phyloP scores from a whole-genome alignment of 495 filamentous ascomycete genomes.

The Paragyromitra xinjiangensis region DNA sequence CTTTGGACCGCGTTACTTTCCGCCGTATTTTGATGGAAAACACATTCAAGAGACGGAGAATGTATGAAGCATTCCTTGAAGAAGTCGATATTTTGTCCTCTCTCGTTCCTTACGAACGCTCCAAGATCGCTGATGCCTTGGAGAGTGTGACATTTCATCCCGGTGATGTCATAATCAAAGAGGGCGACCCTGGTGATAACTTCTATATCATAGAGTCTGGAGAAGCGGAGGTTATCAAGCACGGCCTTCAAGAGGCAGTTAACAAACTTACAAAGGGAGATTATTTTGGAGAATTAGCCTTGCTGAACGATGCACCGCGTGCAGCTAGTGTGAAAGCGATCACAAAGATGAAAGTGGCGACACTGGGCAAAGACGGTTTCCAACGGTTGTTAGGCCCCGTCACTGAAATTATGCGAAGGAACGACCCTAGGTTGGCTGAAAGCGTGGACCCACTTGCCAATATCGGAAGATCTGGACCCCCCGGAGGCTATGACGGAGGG shows the following conservation, averaged over 20 bases:
- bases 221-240: constrained; percentile 85
- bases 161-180: constrained; percentile 83
- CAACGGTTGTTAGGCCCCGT: constrained; percentile 92
- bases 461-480: constrained; percentile 22
- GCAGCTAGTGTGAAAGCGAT: constrained; percentile 86
- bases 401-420: constrained; percentile 91
- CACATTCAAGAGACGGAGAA: constrained; percentile 90
- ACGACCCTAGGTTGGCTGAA: constrained; percentile 62
- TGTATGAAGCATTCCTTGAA: constrained; percentile 98
- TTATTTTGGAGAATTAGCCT: constrained; percentile 94
- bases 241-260: constrained; percentile 69
- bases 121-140: constrained; percentile 95
- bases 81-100: constrained; percentile 88
- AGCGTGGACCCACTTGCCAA: constrained; percentile 50
- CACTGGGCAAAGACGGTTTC: constrained; percentile 90
- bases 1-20: constrained; percentile 94
- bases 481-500: constrained; percentile 45
- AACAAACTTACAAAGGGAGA: constrained; percentile 88
- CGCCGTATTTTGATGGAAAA: constrained; percentile 98
- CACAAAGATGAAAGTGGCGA: constrained; percentile 92
- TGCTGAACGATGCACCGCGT: constrained; percentile 91
- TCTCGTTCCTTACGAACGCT: constrained; percentile 87
- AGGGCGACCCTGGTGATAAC: constrained; percentile 89
- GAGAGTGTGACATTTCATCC: constrained; percentile 85
- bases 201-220: constrained; percentile 93